Percentiles rank a stretch among this genome's conserved stretches.
Conservation (phyloP, 2,329 filamentous ascomycete genomes). For the Ophiostoma montium region DNA sequence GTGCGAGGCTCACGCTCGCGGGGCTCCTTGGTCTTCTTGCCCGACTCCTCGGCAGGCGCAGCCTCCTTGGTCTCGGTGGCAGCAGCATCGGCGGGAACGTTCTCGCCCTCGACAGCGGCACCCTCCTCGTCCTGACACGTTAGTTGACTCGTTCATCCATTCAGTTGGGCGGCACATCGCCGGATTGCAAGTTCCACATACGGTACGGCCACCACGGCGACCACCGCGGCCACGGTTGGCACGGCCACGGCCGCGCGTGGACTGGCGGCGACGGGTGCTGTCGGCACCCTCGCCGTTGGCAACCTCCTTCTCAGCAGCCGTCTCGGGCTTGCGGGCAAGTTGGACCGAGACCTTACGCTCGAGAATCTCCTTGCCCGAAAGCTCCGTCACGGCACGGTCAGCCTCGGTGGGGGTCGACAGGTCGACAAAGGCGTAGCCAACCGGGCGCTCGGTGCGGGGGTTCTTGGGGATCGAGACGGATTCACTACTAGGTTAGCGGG, state of each 20-base stretch:
- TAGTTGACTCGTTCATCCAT: too few species aligned
- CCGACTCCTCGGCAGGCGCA: constrained; percentile 38
- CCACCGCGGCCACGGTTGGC: constrained; percentile 45
- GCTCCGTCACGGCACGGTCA: constrained; percentile 85
- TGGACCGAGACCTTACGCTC: constrained; percentile 99
- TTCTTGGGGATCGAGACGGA: constrained; percentile 99
- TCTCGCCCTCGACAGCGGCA: constrained; percentile 30
- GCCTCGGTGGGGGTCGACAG: constrained; percentile 89
- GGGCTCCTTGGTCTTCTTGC: constrained; percentile 39
- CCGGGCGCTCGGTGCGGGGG: constrained; percentile 93
- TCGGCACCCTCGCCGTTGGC: constrained; percentile 63
- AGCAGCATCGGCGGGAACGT: constrained; percentile 32
- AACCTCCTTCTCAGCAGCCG: constrained; percentile 65
- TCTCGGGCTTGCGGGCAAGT: constrained; percentile 93
- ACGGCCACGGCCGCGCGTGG: constrained; percentile 53
- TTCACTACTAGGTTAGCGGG: too few species aligned
- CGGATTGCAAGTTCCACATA: too few species aligned
- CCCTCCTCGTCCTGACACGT: constrained; percentile 24
- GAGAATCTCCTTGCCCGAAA: constrained; percentile 94
- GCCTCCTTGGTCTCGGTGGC: constrained; percentile 46
- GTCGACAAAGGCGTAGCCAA: constrained; percentile 98
- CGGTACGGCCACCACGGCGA: constrained; percentile 53
- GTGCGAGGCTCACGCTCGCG: constrained; percentile 42
- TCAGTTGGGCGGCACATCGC: too few species aligned
- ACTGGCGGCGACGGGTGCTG: constrained; percentile 47